Conservation (phyloP, 352 stramenopile genomes). For the Pythium scleroteichum region DNA sequence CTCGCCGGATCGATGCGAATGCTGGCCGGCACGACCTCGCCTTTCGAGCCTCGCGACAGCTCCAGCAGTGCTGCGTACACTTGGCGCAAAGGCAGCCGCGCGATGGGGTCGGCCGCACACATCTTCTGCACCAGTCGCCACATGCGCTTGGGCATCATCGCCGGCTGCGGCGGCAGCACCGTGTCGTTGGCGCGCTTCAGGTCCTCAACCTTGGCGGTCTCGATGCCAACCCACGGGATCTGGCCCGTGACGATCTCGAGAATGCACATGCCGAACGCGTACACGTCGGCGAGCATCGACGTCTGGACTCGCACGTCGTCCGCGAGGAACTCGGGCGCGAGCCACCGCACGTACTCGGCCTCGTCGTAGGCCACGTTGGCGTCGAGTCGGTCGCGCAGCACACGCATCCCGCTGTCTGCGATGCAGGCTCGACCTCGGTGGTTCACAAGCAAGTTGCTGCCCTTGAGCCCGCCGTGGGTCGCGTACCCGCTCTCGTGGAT, state of each 20-base stretch:
- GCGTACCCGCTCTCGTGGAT: conserved; percentile 56
- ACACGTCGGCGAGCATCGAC: conserved; percentile 60
- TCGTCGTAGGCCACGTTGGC: conserved; percentile 35
- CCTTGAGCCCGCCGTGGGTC: conserved; percentile 59
- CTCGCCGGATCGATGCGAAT: conserved; percentile 2
- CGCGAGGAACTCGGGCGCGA: conserved; percentile 58
- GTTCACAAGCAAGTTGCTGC: conserved; percentile 72
- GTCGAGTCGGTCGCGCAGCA: conserved; percentile 32
- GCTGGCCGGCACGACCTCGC: conserved; percentile 11
- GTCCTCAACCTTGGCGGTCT: conserved; percentile 46
- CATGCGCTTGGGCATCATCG: conserved; percentile 36
- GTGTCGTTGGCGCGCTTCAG: conserved; percentile 38
- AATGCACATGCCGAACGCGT: conserved; percentile 81
- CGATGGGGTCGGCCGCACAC: conserved; percentile 49
- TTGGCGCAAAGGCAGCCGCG: conserved; percentile 49
- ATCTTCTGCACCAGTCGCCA: conserved; percentile 70
- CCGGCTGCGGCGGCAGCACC: conserved; percentile 53
- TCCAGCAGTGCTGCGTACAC: conserved; percentile 48
- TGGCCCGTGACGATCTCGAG: conserved; percentile 58
- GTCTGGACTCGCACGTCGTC: neutral
- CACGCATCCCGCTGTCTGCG: conserved; percentile 45
- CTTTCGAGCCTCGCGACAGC: conserved; percentile 22
- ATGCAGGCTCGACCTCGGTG: conserved; percentile 65
- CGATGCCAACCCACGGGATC: conserved; percentile 48
- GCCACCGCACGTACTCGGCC: conserved; percentile 61